A percentile compares a stretch with the other conserved stretches of the same genome.
Evolutionary conservation across 176 grass and related monocot genomes (phyloP).

Genomic region (Alopecurus myosuroides): DNA sequence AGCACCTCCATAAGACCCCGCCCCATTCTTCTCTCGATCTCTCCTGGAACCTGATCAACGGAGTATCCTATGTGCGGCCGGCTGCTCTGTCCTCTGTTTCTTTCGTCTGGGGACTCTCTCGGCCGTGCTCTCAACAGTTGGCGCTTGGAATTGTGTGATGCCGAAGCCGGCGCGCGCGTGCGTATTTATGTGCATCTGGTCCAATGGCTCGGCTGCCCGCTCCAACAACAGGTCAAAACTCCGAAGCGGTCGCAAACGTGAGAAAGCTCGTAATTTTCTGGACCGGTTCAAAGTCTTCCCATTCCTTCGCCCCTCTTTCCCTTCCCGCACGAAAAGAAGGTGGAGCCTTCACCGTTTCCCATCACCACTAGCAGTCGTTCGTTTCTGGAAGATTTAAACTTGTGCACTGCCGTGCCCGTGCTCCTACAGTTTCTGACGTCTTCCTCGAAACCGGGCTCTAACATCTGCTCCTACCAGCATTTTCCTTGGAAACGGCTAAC

Average conservation of each 20-base stretch:
- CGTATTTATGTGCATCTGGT: not conserved
- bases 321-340: not conserved
- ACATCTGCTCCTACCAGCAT: not conserved
- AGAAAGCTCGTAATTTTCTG: no score
- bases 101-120: not conserved
- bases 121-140: not conserved
- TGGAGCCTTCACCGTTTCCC: not conserved
- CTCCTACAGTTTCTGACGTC: not conserved
- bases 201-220: not conserved
- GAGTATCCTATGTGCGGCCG: not conserved
- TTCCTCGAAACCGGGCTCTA: not conserved
- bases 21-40: constrained; percentile 35
- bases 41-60: not conserved
- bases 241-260: no score
- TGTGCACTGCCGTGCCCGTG: not conserved
- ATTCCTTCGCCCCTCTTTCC: not conserved
- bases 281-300: not conserved
- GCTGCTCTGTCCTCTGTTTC: not conserved
- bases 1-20: constrained; percentile 70
- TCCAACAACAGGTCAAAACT: not conserved
- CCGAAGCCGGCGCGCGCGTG: not conserved
- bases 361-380: not conserved
- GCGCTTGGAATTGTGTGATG: not conserved
- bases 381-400: not conserved
- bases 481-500: not conserved